phyloP scores from a whole-genome alignment of 2,329 filamentous ascomycete species.

The Ilyonectria sp. region DNA sequence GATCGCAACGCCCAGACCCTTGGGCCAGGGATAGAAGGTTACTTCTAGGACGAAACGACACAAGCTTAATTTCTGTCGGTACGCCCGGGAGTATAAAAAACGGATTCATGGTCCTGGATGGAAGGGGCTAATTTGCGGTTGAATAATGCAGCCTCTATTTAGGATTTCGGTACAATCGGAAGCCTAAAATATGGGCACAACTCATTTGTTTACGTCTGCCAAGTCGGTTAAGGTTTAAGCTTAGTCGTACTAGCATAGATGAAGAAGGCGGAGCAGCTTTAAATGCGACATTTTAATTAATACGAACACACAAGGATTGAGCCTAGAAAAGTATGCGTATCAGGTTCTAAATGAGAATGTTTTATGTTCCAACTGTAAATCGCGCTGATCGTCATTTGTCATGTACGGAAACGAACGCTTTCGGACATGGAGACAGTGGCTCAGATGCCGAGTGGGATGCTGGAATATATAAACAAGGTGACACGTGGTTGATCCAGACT shows the following conservation, averaged over 20 bases:
- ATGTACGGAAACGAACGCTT: neutral
- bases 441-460: too few species aligned
- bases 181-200: constrained; percentile 5
- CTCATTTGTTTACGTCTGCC: neutral
- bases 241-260: neutral
- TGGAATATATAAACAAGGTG: neutral
- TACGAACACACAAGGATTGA: neutral
- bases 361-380: neutral
- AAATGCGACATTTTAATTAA: neutral
- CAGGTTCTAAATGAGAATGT: neutral
- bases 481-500: neutral
- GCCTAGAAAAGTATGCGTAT: neutral
- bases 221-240: neutral
- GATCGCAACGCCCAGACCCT: neutral
- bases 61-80: neutral
- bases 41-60: neutral
- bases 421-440: neutral
- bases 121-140: neutral
- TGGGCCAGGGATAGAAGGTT: neutral
- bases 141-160: neutral
- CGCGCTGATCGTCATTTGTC: neutral
- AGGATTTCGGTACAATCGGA: neutral
- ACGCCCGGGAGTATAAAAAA: neutral
- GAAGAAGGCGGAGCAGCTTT: neutral
- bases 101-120: too few species aligned